phyloP scores from a whole-genome alignment of 2,329 filamentous ascomycete genomes.

The Aspergillus pseudotamarii region DNA sequence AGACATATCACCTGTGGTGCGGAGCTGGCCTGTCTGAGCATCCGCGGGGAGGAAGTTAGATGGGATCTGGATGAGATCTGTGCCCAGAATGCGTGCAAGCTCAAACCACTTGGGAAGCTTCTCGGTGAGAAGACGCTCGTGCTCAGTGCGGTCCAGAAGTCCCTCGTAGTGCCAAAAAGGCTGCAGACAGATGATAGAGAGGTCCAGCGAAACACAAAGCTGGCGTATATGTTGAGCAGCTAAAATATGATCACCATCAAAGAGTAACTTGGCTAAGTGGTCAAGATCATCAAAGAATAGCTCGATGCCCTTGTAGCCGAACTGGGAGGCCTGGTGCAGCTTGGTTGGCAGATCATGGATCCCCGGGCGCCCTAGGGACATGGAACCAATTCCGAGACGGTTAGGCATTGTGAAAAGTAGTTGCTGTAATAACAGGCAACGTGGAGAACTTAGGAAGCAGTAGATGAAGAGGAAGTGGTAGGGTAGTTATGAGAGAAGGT shows the following conservation, averaged over 20 bases:
- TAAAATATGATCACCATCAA: conserved; percentile 25
- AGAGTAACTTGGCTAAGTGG: conserved; percentile 30
- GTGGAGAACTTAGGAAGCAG: too few species aligned
- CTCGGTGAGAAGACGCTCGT: conserved; percentile 61
- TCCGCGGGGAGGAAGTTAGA: conserved; percentile 63
- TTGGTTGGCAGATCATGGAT: conserved; percentile 70
- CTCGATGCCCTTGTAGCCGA: conserved; percentile 41
- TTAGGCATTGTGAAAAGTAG: conserved; percentile 26
- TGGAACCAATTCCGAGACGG: conserved; percentile 69
- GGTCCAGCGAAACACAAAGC: conserved; percentile 43
- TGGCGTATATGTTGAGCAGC: conserved; percentile 49
- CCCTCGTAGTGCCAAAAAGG: conserved; percentile 81
- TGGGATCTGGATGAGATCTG: conserved; percentile 74
- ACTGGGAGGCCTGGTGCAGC: conserved; percentile 64
- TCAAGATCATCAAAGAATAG: conserved; percentile 41
- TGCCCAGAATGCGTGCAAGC: conserved; percentile 64
- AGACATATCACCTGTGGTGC: conserved; percentile 54
- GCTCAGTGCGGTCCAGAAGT: conserved; percentile 63
- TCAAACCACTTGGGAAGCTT: conserved; percentile 69
- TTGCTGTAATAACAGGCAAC: not conserved
- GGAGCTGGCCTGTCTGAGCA: conserved; percentile 38
- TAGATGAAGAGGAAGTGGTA: not conserved
- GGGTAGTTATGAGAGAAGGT: not conserved
- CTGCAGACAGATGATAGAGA: conserved; percentile 61
- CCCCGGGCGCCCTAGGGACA: conserved; percentile 74